Base-by-base conservation (phyloP, 2,329 filamentous ascomycete genomes). In the Tolypocladium paradoxum region DNA sequence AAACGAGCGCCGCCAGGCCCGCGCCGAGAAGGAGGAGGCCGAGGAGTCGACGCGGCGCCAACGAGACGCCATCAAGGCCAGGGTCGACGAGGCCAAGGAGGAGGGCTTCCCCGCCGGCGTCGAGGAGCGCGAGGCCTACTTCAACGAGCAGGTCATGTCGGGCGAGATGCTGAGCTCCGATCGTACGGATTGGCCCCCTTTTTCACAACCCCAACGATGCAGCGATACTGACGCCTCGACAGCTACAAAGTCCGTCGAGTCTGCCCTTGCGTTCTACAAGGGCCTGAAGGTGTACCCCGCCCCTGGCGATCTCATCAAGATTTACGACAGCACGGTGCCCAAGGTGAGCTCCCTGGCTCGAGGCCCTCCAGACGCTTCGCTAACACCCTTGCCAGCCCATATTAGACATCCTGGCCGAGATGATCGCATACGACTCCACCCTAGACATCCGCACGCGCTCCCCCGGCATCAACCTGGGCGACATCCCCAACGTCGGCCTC, bases 311-410 rank as follows among this genome's bases (percentile, higher is more conserved):
- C 78, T 99, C 64, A 96, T 99, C 70, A 82, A 82, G 65, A 96
- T 99, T 71, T 99, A 99, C 73, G 93, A 99, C 73, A 96, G 95
- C 82, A 97, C 93, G 34, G 91, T 97, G 47, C 87, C 92, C 63
- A 96, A 96, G 87, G 91, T 90, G 63, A 57, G 64, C 49, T 33
- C 37, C 48, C 16, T 33, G 12, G 7, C 38, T 46, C 34, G 20
- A 33, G 27, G 18, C 27, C 27, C 4, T 7, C 9, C 8, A 2
- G 27, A 4, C 43, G 27, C 22, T 12, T 49, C 14, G 31, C 49
- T 48, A 46, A 51, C 52, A 53, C 12, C 50, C 18, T 48, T 22
- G 40, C 36, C 59, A 93, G 87, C 84, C 91, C 57, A 88, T 97
- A 64, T 84, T 99, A 63, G 92, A 99, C 71, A 85, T 97, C 63